Conservation (phyloP, 495 filamentous ascomycete genomes). For the Trichoderma parareesei region DNA sequence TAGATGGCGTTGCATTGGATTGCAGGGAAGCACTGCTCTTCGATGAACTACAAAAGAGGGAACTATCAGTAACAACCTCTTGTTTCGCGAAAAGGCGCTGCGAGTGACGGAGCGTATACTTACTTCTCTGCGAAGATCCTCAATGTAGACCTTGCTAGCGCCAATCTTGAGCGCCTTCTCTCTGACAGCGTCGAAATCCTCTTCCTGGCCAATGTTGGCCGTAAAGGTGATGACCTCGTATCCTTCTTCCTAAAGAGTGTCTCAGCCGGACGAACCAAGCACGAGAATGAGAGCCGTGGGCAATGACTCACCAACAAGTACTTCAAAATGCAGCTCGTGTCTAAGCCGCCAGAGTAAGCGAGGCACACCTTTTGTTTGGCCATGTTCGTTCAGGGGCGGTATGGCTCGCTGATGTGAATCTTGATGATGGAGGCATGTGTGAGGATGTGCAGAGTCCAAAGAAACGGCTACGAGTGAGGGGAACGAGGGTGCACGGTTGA, state of each 20-base stretch:
- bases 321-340: slow-evolving; percentile 49
- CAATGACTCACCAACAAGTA: slow-evolving; percentile 54
- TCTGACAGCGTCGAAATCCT: slow-evolving; percentile 44
- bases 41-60: slow-evolving; percentile 49
- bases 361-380: slow-evolving; percentile 5
- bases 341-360: slow-evolving; percentile 45
- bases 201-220: slow-evolving; percentile 51
- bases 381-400: neutral
- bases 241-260: neutral
- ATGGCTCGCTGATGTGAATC: neutral
- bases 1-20: slow-evolving; percentile 83
- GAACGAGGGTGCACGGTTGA: neutral
- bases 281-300: neutral
- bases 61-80: neutral
- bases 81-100: neutral
- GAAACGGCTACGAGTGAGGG: neutral
- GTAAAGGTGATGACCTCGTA: slow-evolving; percentile 24
- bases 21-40: slow-evolving; percentile 80
- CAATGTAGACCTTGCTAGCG: slow-evolving; percentile 53
- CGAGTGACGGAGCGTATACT: neutral
- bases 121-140: slow-evolving; percentile 57
- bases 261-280: slow-evolving; percentile 11
- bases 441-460: neutral
- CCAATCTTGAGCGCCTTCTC: slow-evolving; percentile 62
- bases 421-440: neutral